Evolutionary conservation across 2,329 filamentous ascomycete species (phyloP).

Genomic region (Shiraia sp.): DNA sequence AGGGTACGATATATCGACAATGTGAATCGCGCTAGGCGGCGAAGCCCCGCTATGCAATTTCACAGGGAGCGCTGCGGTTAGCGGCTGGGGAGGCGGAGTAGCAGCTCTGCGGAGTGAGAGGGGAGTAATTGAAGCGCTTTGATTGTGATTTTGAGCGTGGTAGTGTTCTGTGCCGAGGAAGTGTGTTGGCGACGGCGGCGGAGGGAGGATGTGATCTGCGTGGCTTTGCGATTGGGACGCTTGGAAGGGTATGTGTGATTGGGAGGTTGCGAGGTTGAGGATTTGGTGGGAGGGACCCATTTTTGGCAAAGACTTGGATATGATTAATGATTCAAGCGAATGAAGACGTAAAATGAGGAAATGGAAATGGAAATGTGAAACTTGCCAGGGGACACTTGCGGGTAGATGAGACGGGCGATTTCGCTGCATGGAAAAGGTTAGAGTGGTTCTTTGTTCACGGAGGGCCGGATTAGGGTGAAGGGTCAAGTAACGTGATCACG

Average conservation of each 20-base stretch:
- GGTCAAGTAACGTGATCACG: slow-evolving; percentile 22
- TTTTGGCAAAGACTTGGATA: neutral
- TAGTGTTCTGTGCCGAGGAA: too few relatives aligned
- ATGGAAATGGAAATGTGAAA: too few relatives aligned
- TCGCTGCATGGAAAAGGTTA: too few relatives aligned
- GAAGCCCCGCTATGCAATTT: neutral
- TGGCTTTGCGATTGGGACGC: too few relatives aligned
- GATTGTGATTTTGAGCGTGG: too few relatives aligned
- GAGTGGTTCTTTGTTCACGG: slow-evolving; percentile 9
- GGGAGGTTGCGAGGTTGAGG: neutral
- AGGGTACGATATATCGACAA: slow-evolving; percentile 10
- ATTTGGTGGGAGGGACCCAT: neutral
- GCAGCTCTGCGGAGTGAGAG: too few relatives aligned
- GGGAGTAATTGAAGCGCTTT: too few relatives aligned
- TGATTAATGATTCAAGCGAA: neutral
- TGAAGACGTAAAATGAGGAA: too few relatives aligned
- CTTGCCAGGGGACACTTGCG: too few relatives aligned
- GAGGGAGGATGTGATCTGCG: too few relatives aligned
- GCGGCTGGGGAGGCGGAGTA: neutral
- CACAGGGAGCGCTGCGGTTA: neutral
- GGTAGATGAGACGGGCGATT: too few relatives aligned
- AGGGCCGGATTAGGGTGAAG: slow-evolving; percentile 7
- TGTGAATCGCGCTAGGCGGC: neutral
- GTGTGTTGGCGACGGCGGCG: too few relatives aligned
- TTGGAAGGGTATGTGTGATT: neutral